phyloP scores from a whole-genome alignment of 2,329 filamentous ascomycete genomes.

The Dactylellina drechsleri region DNA sequence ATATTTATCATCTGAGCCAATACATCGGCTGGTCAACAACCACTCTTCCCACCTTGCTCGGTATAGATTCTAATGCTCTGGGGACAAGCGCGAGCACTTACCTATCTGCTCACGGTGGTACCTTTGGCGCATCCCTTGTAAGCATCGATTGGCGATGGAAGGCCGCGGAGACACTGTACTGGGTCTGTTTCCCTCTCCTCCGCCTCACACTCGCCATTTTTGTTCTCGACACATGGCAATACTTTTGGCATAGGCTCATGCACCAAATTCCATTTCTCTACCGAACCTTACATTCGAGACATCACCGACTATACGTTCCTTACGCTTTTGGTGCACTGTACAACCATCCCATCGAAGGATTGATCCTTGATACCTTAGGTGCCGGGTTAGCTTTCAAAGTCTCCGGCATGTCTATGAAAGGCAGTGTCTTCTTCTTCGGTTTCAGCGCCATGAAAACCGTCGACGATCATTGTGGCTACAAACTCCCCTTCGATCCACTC shows the following conservation, averaged over 20 bases:
- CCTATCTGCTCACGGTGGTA: conserved; percentile 71
- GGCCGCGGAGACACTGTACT: conserved; percentile 81
- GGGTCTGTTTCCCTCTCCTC: conserved; percentile 76
- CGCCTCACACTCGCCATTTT: conserved; percentile 80
- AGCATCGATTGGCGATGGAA: conserved; percentile 57
- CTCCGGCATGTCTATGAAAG: conserved; percentile 82
- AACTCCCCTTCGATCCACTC: conserved; percentile 93
- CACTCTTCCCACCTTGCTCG: conserved; percentile 76
- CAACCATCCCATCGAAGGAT: conserved; percentile 94
- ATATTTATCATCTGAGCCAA: conserved; percentile 66
- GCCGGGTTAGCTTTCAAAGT: conserved; percentile 84
- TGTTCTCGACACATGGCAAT: conserved; percentile 96
- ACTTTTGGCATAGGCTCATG: conserved; percentile 96
- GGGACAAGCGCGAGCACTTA: conserved; percentile 54
- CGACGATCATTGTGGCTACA: conserved; percentile 96
- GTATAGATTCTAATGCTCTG: conserved; percentile 73
- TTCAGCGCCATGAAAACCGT: conserved; percentile 94
- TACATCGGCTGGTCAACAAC: conserved; percentile 51
- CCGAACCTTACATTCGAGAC: conserved; percentile 90
- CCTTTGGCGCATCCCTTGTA: conserved; percentile 69
- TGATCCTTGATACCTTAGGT: conserved; percentile 89
- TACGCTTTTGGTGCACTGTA: conserved; percentile 97
- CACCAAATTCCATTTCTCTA: conserved; percentile 98
- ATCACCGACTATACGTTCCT: conserved; percentile 96
- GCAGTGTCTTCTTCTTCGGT: conserved; percentile 89